Conservation (phyloP, 2,329 filamentous ascomycete genomes). For the Saccharata proteae region DNA sequence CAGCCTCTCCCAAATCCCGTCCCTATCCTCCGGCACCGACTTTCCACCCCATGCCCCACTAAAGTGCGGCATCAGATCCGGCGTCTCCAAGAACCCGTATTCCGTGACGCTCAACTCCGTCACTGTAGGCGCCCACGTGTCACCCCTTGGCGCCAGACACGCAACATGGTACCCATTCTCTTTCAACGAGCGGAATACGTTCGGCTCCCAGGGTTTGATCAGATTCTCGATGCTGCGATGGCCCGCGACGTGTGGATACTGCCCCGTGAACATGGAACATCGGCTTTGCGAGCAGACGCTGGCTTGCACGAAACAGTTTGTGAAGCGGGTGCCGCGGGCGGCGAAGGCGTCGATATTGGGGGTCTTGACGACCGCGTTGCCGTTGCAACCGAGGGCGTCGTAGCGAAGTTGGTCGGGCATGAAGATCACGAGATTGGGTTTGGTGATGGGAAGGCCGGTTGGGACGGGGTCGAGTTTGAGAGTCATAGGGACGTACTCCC, state of each 20-base stretch:
- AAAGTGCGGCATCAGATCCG: conserved; percentile 17
- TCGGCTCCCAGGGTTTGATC: conserved; percentile 38
- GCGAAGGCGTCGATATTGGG: conserved; percentile 34
- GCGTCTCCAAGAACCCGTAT: conserved; percentile 32
- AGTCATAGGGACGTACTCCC: no score
- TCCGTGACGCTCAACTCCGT: conserved; percentile 35
- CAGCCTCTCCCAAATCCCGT: conserved; percentile 27
- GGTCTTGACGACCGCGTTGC: conserved; percentile 19
- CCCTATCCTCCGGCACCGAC: conserved; percentile 12
- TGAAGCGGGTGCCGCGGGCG: conserved; percentile 27
- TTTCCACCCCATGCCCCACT: background rate
- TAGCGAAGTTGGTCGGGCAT: conserved; percentile 39
- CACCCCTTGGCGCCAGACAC: conserved; percentile 30
- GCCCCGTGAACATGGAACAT: conserved; percentile 37
- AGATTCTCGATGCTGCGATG: conserved; percentile 36
- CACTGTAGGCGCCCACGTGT: conserved; percentile 31
- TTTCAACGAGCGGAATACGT: conserved; percentile 33
- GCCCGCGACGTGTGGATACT: conserved; percentile 34
- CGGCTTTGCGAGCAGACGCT: conserved; percentile 36
- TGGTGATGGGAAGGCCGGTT: conserved; percentile 1
- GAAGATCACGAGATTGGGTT: conserved; percentile 30
- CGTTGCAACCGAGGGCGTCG: conserved; percentile 30
- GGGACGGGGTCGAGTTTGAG: no score
- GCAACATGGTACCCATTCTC: conserved; percentile 37
- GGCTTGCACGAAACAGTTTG: conserved; percentile 35